phyloP scores from a whole-genome alignment of 495 filamentous ascomycete genomes.

The Glutinoglossum americanum region DNA sequence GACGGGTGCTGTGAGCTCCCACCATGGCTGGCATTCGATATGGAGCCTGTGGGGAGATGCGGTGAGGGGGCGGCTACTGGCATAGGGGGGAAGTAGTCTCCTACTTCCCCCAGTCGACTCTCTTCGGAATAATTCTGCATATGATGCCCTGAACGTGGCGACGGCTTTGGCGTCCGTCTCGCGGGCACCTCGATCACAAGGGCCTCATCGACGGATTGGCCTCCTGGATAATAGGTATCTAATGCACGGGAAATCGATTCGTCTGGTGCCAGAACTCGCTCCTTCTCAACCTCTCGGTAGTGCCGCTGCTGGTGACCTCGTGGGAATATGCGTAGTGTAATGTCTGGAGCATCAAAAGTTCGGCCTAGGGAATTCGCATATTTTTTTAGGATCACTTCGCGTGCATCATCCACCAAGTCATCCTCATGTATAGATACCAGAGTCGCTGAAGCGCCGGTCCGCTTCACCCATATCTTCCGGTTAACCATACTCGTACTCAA shows the following conservation, averaged over 20 bases:
- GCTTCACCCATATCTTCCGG: slow-evolving; percentile 86
- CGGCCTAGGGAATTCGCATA: slow-evolving; percentile 82
- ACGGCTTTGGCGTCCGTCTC: slow-evolving; percentile 66
- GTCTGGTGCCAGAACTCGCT: slow-evolving; percentile 62
- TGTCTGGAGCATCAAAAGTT: slow-evolving; percentile 75
- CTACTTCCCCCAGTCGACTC: slow-evolving; percentile 43
- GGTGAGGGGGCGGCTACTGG: slow-evolving; percentile 25
- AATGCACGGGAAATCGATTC: slow-evolving; percentile 60
- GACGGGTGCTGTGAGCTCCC: not conserved
- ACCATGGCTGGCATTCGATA: slow-evolving; percentile 12
- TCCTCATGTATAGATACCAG: slow-evolving; percentile 68
- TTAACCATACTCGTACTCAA: slow-evolving; percentile 31
- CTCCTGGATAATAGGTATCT: slow-evolving; percentile 72
- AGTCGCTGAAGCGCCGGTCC: slow-evolving; percentile 66
- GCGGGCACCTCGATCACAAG: slow-evolving; percentile 73
- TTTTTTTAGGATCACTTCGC: slow-evolving; percentile 79
- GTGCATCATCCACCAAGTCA: slow-evolving; percentile 83
- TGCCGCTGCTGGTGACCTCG: slow-evolving; percentile 20
- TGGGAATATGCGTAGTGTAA: slow-evolving; percentile 41
- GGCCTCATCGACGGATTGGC: slow-evolving; percentile 78
- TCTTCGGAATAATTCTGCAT: slow-evolving; percentile 39
- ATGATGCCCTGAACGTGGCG: slow-evolving; percentile 33
- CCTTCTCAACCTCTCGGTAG: slow-evolving; percentile 24
- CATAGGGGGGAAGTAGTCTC: slow-evolving; percentile 84
- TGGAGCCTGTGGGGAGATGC: slow-evolving; percentile 17